Conservation (phyloP, 306 rosid species). For the Gynostemma pentaphyllum region DNA sequence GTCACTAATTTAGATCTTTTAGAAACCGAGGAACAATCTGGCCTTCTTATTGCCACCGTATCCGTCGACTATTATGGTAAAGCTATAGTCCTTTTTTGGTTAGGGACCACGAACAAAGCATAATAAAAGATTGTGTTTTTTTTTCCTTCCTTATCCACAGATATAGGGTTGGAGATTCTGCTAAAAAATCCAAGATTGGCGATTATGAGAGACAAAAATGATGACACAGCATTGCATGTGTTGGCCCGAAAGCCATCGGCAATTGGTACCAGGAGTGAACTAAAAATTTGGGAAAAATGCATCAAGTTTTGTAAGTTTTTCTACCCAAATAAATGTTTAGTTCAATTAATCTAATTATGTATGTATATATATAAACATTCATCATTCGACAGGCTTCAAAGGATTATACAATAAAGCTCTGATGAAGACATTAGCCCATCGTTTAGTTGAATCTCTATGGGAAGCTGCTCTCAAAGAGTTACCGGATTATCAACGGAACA, state of each 20-base stretch:
- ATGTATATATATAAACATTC: too few species aligned
- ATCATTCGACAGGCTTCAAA: background rate
- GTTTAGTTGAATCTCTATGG: slow-evolving; percentile 12
- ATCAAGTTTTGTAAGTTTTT: slow-evolving; percentile 8
- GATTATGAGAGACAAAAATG: background rate
- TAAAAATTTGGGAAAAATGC: slow-evolving; percentile 9
- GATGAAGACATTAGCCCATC: slow-evolving; percentile 9
- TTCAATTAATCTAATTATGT: too few species aligned
- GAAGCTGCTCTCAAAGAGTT: background rate
- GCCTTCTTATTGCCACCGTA: background rate
- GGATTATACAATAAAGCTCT: background rate
- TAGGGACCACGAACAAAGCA: too few species aligned
- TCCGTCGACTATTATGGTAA: slow-evolving; percentile 1
- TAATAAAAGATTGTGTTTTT: too few species aligned
- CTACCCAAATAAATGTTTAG: too few species aligned
- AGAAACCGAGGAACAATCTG: background rate
- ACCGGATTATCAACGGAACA: background rate
- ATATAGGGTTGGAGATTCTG: slow-evolving; percentile 4
- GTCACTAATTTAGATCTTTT: background rate
- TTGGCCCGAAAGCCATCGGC: slow-evolving; percentile 19
- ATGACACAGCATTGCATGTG: slow-evolving; percentile 13
- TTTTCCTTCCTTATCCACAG: background rate
- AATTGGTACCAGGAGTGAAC: background rate
- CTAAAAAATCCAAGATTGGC: background rate
- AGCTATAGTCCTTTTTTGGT: too few species aligned